Conservation (phyloP, 2,329 filamentous ascomycete genomes). For the Penicillium sp. region DNA sequence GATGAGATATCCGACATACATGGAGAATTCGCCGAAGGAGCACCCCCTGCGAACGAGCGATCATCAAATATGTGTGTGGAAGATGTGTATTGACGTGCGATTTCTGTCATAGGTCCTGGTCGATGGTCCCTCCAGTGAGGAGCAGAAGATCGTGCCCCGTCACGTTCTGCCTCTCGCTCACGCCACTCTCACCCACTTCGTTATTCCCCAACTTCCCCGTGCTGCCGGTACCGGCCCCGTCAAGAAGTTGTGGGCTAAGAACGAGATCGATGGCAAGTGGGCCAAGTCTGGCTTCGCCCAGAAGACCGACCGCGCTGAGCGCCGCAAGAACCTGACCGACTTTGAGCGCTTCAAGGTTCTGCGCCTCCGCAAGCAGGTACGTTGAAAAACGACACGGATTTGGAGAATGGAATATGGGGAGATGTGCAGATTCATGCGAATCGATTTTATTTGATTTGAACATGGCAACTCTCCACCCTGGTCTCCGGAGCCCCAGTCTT, state of each 20-base stretch:
- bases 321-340: constrained; percentile 91
- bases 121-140: constrained; percentile 87
- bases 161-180: constrained; percentile 82
- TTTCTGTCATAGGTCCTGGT: constrained; percentile 76
- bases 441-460: neutral
- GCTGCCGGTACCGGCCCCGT: constrained; percentile 81
- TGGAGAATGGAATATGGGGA: neutral
- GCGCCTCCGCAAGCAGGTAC: constrained; percentile 97
- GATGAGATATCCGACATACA: constrained; percentile 10
- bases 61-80: constrained; percentile 3
- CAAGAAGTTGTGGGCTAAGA: constrained; percentile 88
- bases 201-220: constrained; percentile 84
- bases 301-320: constrained; percentile 83
- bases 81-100: constrained; percentile 30
- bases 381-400: constrained; percentile 39
- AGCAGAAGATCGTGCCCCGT: constrained; percentile 80
- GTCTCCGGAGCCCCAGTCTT: neutral
- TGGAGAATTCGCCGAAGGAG: constrained; percentile 12
- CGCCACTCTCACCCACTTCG: constrained; percentile 86
- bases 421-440: neutral
- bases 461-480: neutral
- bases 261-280: constrained; percentile 92
- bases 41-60: constrained; percentile 3
- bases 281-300: constrained; percentile 90
- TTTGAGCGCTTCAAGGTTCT: constrained; percentile 99